These are phyloP conservation scores for Termitomyces sp. DNA, from an alignment of 768 basidiomycete species.

Conservation along the genomic window DNA sequence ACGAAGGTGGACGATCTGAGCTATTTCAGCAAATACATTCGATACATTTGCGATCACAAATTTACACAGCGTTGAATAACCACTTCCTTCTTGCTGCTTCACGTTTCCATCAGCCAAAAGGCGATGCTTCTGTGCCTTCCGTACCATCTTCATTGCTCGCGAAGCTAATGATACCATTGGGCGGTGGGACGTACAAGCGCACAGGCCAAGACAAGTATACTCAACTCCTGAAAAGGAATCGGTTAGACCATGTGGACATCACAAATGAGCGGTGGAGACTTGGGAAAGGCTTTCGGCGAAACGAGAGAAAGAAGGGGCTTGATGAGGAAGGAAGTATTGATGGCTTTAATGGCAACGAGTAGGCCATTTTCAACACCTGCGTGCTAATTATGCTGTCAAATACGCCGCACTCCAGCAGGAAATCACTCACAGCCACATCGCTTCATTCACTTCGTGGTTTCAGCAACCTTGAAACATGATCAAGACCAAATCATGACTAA, in stretches of 20 bases:
- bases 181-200: conserved; percentile 63
- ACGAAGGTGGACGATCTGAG: conserved; percentile 23
- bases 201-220: conserved; percentile 49
- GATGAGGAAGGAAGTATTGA: conserved; percentile 15
- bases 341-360: conserved; percentile 17
- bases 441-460: not conserved
- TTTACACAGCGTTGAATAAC: conserved; percentile 56
- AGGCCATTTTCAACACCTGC: not conserved
- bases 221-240: conserved; percentile 58
- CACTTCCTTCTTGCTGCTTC: conserved; percentile 60
- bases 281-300: conserved; percentile 52
- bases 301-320: conserved; percentile 24
- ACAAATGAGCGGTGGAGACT: conserved; percentile 76
- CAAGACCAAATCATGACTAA: not conserved
- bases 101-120: conserved; percentile 35
- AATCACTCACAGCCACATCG: not conserved
- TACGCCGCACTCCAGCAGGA: not conserved
- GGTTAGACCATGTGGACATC: conserved; percentile 65
- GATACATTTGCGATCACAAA: conserved; percentile 52
- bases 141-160: not conserved
- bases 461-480: not conserved
- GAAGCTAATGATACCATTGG: conserved; percentile 51
- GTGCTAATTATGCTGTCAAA: not conserved
- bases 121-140: conserved; percentile 25
- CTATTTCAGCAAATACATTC: conserved; percentile 49